These are phyloP conservation scores for Isabelozyma rhagii DNA, from an alignment of 805 yeast species.

Conservation along the genomic window DNA sequence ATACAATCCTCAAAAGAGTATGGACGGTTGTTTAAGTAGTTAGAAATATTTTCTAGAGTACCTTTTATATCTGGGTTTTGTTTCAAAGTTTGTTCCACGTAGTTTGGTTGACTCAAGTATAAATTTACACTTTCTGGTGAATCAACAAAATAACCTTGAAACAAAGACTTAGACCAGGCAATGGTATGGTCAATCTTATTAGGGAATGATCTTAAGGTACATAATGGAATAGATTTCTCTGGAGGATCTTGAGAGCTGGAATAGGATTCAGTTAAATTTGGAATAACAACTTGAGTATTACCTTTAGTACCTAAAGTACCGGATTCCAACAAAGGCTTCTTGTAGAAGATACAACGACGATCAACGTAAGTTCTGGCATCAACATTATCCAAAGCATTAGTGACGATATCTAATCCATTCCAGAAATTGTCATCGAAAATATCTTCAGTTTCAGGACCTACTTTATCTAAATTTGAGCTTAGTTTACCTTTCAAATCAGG, in stretches of 20 bases:
- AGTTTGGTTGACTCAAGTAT: slow-evolving; percentile 87
- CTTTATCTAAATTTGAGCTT: slow-evolving; percentile 76
- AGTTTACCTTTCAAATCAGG: slow-evolving; percentile 79
- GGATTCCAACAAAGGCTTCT: slow-evolving; percentile 87
- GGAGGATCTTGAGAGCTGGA: slow-evolving; percentile 98
- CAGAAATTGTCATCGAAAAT: slow-evolving; percentile 85
- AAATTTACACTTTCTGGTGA: slow-evolving; percentile 91
- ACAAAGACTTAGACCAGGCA: slow-evolving; percentile 97
- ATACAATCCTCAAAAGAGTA: slow-evolving; percentile 90
- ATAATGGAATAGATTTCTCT: slow-evolving; percentile 93
- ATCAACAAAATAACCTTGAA: slow-evolving; percentile 88
- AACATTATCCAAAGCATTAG: slow-evolving; percentile 95
- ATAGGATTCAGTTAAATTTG: slow-evolving; percentile 90
- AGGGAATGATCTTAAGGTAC: slow-evolving; percentile 97
- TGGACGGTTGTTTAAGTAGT: slow-evolving; percentile 78
- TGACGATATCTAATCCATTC: slow-evolving; percentile 80
- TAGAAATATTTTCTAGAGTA: slow-evolving; percentile 74
- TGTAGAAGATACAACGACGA: slow-evolving; percentile 90
- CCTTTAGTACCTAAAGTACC: slow-evolving; percentile 99
- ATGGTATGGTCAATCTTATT: slow-evolving; percentile 97
- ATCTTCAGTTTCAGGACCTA: slow-evolving; percentile 88
- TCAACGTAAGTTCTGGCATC: slow-evolving; percentile 98
- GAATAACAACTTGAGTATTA: slow-evolving; percentile 94
- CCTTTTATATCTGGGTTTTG: slow-evolving; percentile 91
- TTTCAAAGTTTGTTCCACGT: slow-evolving; percentile 85